Evolutionary conservation across 805 yeast genomes (phyloP).

Genomic region (Hanseniaspora singularis): DNA sequence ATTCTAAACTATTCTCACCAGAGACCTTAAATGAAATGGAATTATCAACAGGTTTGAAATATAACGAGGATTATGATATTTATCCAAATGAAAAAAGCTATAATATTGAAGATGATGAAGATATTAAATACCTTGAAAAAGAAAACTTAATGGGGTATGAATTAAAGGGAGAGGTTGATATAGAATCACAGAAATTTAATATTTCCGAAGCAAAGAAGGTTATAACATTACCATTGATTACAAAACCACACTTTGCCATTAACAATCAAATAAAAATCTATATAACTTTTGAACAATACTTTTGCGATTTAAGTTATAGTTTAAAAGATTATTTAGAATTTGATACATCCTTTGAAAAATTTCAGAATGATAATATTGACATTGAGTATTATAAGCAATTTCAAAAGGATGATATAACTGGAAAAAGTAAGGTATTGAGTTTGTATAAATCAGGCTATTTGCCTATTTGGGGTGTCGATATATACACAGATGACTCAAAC

Average conservation of each 20-base stretch:
- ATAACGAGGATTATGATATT: not conserved
- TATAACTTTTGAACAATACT: constrained; percentile 2
- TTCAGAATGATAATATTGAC: not conserved
- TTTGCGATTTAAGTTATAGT: constrained; percentile 2
- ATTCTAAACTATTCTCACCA: not conserved
- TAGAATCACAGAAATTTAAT: not conserved
- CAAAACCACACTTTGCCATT: constrained; percentile 2
- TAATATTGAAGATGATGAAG: no score
- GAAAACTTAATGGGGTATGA: no score
- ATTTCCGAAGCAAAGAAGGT: not conserved
- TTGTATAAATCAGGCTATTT: constrained; percentile 2
- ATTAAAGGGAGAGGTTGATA: not conserved
- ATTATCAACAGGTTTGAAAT: not conserved
- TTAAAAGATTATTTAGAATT: no score
- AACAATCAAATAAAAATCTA: constrained; percentile 2
- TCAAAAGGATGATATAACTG: not conserved
- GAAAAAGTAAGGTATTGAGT: not conserved
- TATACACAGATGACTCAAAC: constrained; percentile 91
- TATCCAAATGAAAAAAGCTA: no score
- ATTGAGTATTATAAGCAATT: constrained; percentile 4
- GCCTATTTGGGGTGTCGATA: constrained; percentile 75
- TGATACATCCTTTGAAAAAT: no score
- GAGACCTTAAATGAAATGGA: constrained; percentile 1
- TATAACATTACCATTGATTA: not conserved
- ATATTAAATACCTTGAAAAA: no score